phyloP scores from a whole-genome alignment of 1,284 basidiomycete genomes.

The Leucoagaricus sp. region DNA sequence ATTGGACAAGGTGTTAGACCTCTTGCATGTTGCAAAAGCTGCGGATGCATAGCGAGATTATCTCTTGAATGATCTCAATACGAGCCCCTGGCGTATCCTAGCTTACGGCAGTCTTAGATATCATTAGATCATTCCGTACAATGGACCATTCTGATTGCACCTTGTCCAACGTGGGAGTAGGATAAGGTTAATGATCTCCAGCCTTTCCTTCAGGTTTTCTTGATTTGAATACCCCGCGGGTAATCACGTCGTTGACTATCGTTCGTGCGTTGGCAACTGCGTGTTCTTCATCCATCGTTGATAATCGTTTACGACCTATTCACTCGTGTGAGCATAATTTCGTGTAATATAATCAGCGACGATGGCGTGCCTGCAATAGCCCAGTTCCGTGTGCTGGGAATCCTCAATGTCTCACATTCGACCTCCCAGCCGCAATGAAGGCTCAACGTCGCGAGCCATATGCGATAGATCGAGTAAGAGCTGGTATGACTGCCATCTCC shows the following conservation, averaged over 20 bases:
- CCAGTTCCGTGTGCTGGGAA: constrained; percentile 94
- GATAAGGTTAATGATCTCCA: constrained; percentile 41
- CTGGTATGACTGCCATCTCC: constrained; percentile 57
- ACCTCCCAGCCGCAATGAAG: constrained; percentile 81
- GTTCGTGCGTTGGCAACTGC: constrained; percentile 38
- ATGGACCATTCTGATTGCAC: no score
- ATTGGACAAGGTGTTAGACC: constrained; percentile 35
- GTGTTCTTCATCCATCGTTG: constrained; percentile 21
- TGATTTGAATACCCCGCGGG: constrained; percentile 66
- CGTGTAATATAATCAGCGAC: not conserved
- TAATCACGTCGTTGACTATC: constrained; percentile 52
- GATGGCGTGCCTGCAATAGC: constrained; percentile 75
- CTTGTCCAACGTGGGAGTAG: not conserved
- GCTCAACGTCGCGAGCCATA: constrained; percentile 78
- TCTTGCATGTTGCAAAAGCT: constrained; percentile 30
- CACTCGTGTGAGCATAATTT: not conserved
- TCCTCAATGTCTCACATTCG: constrained; percentile 85
- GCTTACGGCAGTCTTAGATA: no score
- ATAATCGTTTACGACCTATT: constrained; percentile 22
- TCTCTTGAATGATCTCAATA: no score
- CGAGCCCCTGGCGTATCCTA: no score
- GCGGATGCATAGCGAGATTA: constrained; percentile 8
- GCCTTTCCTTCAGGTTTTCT: constrained; percentile 72
- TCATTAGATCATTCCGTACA: no score
- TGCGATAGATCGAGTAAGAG: constrained; percentile 78